phyloP scores from a whole-genome alignment of 352 stramenopile genomes.

The Pythium brassicae region DNA sequence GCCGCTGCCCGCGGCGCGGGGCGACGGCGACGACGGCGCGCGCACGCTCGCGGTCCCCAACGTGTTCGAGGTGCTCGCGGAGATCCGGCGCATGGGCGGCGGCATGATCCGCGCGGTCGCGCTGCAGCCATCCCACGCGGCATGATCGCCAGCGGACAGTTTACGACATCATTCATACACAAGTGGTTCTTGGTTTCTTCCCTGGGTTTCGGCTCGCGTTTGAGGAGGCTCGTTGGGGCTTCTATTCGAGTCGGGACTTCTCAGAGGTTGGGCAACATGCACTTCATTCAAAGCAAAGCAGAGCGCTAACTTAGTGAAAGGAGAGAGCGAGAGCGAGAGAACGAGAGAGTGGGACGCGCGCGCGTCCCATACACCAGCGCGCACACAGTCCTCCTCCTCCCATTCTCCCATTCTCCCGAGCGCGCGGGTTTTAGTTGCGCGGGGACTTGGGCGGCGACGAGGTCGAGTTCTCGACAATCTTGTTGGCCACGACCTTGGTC shows the following conservation, averaged over 20 bases:
- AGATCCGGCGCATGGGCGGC: constrained; percentile 66
- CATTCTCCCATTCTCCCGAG: not conserved
- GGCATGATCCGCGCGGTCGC: constrained; percentile 51
- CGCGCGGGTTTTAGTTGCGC: constrained; percentile 5
- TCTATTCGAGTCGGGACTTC: too few relatives aligned
- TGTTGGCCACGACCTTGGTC: constrained; percentile 63
- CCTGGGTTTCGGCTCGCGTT: too few relatives aligned
- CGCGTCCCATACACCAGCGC: too few relatives aligned
- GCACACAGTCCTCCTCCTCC: not conserved
- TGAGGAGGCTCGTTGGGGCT: too few relatives aligned
- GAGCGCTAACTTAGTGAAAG: constrained; percentile 1
- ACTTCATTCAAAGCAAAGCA: constrained; percentile 1
- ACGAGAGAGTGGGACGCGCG: too few relatives aligned
- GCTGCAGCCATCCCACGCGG: constrained; percentile 44
- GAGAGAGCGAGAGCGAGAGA: not conserved
- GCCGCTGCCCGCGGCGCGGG: constrained; percentile 30
- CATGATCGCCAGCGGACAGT: not conserved
- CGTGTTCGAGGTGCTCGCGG: constrained; percentile 69
- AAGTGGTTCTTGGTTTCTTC: too few relatives aligned
- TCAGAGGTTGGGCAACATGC: not conserved
- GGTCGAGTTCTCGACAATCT: constrained; percentile 62
- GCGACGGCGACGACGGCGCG: constrained; percentile 18
- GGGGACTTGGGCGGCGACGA: constrained; percentile 24
- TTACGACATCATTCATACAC: too few relatives aligned
- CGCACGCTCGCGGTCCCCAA: constrained; percentile 61